These are phyloP conservation scores for Gonapodya sp. DNA, from an alignment of 192 early-diverging fungal species.

Conservation along the genomic window DNA sequence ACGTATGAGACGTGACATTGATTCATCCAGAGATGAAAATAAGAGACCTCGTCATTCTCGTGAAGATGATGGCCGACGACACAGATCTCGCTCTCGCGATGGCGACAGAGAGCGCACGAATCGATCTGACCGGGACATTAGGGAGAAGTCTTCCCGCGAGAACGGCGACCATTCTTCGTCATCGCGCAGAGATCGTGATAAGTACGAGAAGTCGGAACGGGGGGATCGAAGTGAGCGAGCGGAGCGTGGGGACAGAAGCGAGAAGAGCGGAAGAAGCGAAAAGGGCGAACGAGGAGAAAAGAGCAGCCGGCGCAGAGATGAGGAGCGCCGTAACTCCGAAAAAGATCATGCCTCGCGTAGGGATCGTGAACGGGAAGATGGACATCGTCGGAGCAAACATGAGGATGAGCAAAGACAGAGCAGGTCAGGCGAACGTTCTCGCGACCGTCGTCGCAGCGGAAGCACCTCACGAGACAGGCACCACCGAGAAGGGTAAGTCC, in stretches of 20 bases:
- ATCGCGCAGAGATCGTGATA: conserved; percentile 8
- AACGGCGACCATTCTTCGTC: conserved; percentile 8
- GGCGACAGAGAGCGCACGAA: not conserved
- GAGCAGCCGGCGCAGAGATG: conserved; percentile 5
- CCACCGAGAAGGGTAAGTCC: conserved; percentile 18
- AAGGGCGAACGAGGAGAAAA: not conserved
- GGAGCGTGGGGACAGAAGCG: not conserved
- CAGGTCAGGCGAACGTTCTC: conserved; percentile 7
- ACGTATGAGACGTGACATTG: not conserved
- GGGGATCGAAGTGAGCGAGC: not conserved
- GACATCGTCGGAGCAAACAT: conserved; percentile 13
- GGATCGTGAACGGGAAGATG: conserved; percentile 18
- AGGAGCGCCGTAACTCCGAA: conserved; percentile 17
- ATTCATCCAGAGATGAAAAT: not conserved
- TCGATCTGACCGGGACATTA: not conserved
- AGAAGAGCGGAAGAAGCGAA: not conserved
- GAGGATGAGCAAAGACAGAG: not conserved
- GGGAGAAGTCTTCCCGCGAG: conserved; percentile 3
- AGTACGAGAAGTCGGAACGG: conserved; percentile 13
- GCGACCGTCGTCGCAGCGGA: conserved; percentile 13
- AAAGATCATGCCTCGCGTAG: conserved; percentile 8
- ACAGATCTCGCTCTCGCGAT: not conserved
- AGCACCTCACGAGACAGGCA: conserved; percentile 14
- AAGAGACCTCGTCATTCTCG: not conserved
- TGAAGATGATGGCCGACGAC: not conserved